A percentile compares a stretch with the other conserved stretches of the same genome.
Evolutionary conservation across 2,329 filamentous ascomycete species (phyloP).

Genomic region (Paecilomyces sp.): DNA sequence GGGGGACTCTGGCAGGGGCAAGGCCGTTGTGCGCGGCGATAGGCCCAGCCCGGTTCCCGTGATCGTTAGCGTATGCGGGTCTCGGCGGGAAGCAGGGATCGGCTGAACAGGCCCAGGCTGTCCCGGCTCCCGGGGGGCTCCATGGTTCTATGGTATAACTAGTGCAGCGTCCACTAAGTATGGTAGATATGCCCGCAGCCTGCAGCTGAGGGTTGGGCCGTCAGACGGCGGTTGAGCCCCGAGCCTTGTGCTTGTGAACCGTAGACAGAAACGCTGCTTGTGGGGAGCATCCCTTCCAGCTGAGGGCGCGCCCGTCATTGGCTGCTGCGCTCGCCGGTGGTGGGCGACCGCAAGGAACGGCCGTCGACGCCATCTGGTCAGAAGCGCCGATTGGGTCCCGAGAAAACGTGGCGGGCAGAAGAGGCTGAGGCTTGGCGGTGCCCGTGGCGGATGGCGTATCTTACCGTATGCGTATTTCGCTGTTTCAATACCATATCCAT

Average conservation of each 20-base stretch:
- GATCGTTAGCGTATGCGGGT: conserved; percentile 18
- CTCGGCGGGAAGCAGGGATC: conserved; percentile 4
- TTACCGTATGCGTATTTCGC: not conserved
- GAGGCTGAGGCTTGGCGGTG: not conserved
- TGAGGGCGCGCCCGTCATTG: not conserved
- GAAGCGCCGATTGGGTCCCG: conserved; percentile 3
- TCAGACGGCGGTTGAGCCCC: not conserved
- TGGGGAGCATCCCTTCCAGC: not conserved
- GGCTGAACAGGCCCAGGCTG: not conserved
- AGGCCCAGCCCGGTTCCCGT: conserved; percentile 14
- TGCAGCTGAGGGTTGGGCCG: not conserved
- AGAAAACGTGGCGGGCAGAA: conserved; percentile 2
- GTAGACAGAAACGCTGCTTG: not conserved
- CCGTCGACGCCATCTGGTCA: not conserved
- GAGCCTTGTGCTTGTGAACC: not conserved
- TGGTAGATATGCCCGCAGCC: not conserved
- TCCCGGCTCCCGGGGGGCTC: not conserved
- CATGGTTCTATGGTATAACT: not conserved
- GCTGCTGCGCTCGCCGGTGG: not conserved
- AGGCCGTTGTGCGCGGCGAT: not conserved
- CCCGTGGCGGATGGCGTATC: not conserved
- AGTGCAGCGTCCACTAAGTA: no score
- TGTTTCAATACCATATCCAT: not conserved
- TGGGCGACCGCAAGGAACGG: not conserved
- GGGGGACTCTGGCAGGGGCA: not conserved